A percentile compares a stretch with the other conserved stretches of the same genome.
Conservation (phyloP, 2,329 filamentous ascomycete genomes). For the Didymella pomorum region DNA sequence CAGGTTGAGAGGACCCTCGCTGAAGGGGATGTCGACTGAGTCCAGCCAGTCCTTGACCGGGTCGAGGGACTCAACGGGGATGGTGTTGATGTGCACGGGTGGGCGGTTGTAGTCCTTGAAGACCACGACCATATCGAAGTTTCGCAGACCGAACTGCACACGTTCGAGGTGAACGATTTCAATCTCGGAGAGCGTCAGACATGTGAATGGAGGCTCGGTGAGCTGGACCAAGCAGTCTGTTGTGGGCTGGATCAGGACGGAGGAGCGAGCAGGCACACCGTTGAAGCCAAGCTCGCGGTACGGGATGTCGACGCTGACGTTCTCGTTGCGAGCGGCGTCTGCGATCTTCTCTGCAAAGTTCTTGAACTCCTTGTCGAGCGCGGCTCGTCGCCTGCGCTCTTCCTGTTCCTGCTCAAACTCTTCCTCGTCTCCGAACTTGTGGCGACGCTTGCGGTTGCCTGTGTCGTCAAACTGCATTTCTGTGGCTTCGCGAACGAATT, state of each 20-base stretch:
- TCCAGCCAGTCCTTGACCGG: conserved; percentile 98
- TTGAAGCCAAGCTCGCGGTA: conserved; percentile 97
- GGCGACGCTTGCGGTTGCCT: conserved; percentile 96
- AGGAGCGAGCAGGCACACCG: conserved; percentile 93
- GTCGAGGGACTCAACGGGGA: conserved; percentile 93
- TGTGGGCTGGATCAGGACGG: conserved; percentile 93
- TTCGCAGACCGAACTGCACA: conserved; percentile 95
- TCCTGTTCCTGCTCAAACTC: conserved; percentile 99
- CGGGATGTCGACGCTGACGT: conserved; percentile 92
- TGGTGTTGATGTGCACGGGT: conserved; percentile 95
- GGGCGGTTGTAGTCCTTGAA: conserved; percentile 96
- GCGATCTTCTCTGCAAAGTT: conserved; percentile 97
- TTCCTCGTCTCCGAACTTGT: conserved; percentile 96
- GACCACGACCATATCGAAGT: conserved; percentile 97
- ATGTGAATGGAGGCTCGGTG: conserved; percentile 95
- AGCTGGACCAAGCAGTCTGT: conserved; percentile 97
- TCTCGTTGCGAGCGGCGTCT: conserved; percentile 89
- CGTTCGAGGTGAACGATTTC: conserved; percentile 96
- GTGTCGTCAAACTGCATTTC: conserved; percentile 99
- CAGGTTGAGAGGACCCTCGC: conserved; percentile 93
- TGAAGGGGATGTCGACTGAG: conserved; percentile 91
- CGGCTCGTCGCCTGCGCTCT: conserved; percentile 87
- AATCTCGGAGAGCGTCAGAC: conserved; percentile 93
- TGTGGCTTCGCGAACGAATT: conserved; percentile 97
- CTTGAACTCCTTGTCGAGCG: conserved; percentile 95